Evolutionary conservation across 257 asterid species (phyloP).

Genomic region (Misopates orontium): DNA sequence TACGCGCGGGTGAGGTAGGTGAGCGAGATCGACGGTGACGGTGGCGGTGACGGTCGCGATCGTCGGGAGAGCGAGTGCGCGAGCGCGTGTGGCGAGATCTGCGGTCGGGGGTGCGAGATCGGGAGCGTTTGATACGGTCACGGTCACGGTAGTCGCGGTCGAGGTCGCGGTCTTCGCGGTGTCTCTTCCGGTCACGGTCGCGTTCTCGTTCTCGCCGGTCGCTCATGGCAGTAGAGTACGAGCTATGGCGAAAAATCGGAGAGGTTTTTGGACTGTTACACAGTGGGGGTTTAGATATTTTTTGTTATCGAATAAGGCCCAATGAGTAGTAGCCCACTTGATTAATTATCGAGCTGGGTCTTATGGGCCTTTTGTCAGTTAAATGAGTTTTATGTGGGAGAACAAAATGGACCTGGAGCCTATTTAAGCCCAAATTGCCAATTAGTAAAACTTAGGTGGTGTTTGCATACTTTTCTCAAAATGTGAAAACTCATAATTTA

Average conservation of each 20-base stretch:
- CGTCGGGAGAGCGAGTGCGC: constrained; percentile 78
- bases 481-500: no score
- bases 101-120: constrained; percentile 85
- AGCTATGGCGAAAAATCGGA: neutral
- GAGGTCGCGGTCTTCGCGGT: constrained; percentile 53
- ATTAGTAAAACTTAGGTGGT: no score
- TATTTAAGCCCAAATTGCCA: no score
- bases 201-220: constrained; percentile 66
- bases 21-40: constrained; percentile 58
- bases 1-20: constrained; percentile 65
- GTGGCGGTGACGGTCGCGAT: constrained; percentile 63
- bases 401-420: no score
- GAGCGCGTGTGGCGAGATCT: constrained; percentile 72
- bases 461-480: no score
- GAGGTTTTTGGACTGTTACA: constrained; percentile 1
- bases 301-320: neutral
- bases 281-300: neutral
- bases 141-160: constrained; percentile 41
- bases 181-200: constrained; percentile 41
- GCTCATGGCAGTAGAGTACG: constrained; percentile 51
- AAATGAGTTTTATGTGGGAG: no score
- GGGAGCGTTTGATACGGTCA: constrained; percentile 55
- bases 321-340: no score
- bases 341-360: no score
- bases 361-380: no score